Percentiles rank a stretch among this genome's conserved stretches.
Evolutionary conservation across 352 stramenopile species (phyloP).

Genomic region (Pythium coloratum): DNA sequence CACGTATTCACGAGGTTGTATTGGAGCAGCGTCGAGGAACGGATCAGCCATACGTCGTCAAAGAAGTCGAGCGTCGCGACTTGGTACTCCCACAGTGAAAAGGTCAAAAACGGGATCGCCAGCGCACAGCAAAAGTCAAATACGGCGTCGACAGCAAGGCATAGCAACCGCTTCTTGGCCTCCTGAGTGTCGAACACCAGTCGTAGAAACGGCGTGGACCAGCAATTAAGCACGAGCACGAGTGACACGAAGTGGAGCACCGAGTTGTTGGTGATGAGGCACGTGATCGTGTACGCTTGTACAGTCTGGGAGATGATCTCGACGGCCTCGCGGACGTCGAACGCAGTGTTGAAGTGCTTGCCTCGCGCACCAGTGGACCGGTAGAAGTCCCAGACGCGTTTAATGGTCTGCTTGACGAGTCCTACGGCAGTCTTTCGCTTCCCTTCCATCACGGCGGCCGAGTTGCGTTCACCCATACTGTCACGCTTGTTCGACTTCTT

Average conservation of each 20-base stretch:
- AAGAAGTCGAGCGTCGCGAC: constrained; percentile 28
- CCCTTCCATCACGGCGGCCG: neutral
- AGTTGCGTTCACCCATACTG: neutral
- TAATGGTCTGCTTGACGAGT: neutral
- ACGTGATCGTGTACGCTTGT: constrained; percentile 28
- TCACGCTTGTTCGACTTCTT: neutral
- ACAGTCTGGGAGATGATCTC: constrained; percentile 27
- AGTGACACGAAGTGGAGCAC: constrained; percentile 26
- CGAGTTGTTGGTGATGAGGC: constrained; percentile 26
- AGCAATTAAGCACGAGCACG: constrained; percentile 30
- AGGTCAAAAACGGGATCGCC: constrained; percentile 30
- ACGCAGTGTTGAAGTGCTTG: constrained; percentile 22
- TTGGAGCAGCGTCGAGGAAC: constrained; percentile 25
- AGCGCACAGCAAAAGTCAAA: constrained; percentile 36
- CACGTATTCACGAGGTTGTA: constrained; percentile 31
- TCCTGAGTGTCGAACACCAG: constrained; percentile 11
- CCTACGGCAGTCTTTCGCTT: too few relatives aligned
- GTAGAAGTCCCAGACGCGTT: constrained; percentile 4
- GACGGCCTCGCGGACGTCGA: constrained; percentile 22
- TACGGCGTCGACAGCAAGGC: constrained; percentile 24
- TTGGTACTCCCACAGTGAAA: constrained; percentile 22
- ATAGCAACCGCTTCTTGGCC: constrained; percentile 24
- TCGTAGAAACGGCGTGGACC: constrained; percentile 25
- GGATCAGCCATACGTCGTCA: constrained; percentile 27
- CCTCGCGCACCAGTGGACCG: constrained; percentile 19